Evolutionary conservation across 768 basidiomycete genomes (phyloP).

Genomic region (Galerina sulciceps): DNA sequence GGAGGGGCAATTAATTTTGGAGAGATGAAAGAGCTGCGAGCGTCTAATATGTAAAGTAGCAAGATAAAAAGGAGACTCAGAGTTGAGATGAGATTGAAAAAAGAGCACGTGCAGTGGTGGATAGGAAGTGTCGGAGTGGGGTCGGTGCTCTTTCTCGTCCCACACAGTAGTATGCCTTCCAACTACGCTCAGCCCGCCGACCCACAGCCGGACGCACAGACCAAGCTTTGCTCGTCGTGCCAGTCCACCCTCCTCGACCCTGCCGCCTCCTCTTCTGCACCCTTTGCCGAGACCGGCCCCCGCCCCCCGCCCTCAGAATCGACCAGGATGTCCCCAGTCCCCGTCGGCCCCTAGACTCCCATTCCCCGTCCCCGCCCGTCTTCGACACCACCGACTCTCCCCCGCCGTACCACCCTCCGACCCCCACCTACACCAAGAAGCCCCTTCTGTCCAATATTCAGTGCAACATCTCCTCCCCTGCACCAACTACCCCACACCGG

Average conservation of each 20-base stretch:
- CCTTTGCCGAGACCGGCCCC: conserved; percentile 46
- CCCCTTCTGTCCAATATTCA: conserved; percentile 25
- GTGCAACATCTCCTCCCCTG: conserved; percentile 21
- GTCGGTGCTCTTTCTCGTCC: conserved; percentile 3
- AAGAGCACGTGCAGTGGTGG: conserved; percentile 18
- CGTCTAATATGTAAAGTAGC: too few species aligned
- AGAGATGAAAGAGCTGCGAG: not conserved
- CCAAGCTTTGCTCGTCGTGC: conserved; percentile 50
- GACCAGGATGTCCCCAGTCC: conserved; percentile 20
- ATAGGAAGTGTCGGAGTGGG: not conserved
- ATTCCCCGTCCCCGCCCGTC: conserved; percentile 17
- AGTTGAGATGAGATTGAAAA: too few species aligned
- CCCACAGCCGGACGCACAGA: conserved; percentile 35
- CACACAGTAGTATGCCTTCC: conserved; percentile 56
- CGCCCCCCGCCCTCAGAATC: conserved; percentile 20
- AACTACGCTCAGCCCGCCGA: conserved; percentile 36
- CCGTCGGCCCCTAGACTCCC: conserved; percentile 22
- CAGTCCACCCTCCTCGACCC: conserved; percentile 44
- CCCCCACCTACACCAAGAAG: conserved; percentile 27
- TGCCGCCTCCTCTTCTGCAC: conserved; percentile 42
- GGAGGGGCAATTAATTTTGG: too few species aligned
- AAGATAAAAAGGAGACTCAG: too few species aligned
- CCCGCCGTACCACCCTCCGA: not conserved
- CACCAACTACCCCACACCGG: conserved; percentile 9
- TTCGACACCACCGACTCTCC: conserved; percentile 7